phyloP scores from a whole-genome alignment of 2,329 filamentous ascomycete species.

The Colletotrichum agaves region DNA sequence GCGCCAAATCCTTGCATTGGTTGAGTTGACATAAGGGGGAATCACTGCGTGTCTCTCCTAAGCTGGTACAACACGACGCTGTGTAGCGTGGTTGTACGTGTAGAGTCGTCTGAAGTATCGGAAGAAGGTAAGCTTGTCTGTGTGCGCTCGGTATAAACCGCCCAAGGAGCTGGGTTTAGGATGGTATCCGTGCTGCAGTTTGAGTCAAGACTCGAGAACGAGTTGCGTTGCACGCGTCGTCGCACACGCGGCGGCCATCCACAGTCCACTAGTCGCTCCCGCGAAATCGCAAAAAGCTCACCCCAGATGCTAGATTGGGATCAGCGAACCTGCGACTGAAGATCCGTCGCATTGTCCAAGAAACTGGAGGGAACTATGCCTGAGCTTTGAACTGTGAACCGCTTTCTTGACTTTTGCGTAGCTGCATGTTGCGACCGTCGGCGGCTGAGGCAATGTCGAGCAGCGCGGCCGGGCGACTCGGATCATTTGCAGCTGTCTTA shows the following conservation, averaged over 20 bases:
- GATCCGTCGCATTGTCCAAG: slow-evolving; percentile 12
- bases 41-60: not conserved
- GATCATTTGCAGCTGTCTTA: not conserved
- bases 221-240: slow-evolving; percentile 3
- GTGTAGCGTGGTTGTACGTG: not conserved
- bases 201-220: slow-evolving; percentile 21
- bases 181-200: slow-evolving; percentile 5
- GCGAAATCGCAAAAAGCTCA: slow-evolving; percentile 7
- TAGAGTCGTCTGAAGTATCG: slow-evolving; percentile 22
- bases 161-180: slow-evolving; percentile 17
- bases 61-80: slow-evolving; percentile 4
- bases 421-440: no score
- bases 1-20: slow-evolving; percentile 13
- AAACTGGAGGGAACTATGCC: slow-evolving; percentile 23
- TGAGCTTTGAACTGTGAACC: slow-evolving; percentile 16
- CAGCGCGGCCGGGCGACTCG: not conserved
- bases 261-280: not conserved
- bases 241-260: slow-evolving; percentile 12
- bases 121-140: slow-evolving; percentile 20
- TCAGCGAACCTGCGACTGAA: slow-evolving; percentile 23
- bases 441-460: no score
- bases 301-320: slow-evolving; percentile 27
- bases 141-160: slow-evolving; percentile 24
- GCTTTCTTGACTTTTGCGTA: not conserved
- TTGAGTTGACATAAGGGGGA: not conserved